A percentile compares a stretch with the other conserved stretches of the same genome.
phyloP scores from a whole-genome alignment of 129 eudicot species.

The Ambrosia trifida region DNA sequence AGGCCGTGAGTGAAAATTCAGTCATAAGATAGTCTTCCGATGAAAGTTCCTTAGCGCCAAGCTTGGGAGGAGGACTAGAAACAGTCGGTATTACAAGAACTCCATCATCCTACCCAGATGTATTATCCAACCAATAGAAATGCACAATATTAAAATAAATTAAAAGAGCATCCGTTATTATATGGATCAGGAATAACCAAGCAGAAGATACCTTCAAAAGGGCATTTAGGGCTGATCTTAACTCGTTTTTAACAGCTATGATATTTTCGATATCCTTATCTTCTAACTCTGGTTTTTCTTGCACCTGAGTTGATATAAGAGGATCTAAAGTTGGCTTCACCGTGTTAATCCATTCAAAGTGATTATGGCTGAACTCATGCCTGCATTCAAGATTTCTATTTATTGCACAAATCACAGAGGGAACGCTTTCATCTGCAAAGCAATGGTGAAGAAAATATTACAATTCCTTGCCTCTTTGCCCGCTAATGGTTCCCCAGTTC shows the following conservation, averaged over 20 bases:
- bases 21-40: slow-evolving; percentile 59
- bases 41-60: slow-evolving; percentile 63
- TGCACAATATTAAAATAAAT: neutral
- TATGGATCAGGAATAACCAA: slow-evolving; percentile 8
- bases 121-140: slow-evolving; percentile 17
- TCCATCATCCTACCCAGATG: slow-evolving; percentile 73
- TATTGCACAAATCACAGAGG: slow-evolving; percentile 11
- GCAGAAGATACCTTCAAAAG: slow-evolving; percentile 68
- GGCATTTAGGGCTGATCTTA: slow-evolving; percentile 60
- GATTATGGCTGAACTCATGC: slow-evolving; percentile 77
- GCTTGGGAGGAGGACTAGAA: slow-evolving; percentile 68
- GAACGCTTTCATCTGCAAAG: slow-evolving; percentile 7
- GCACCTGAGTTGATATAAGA: slow-evolving; percentile 49
- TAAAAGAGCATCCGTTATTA: neutral
- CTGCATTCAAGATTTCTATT: slow-evolving; percentile 41
- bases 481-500: neutral
- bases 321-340: slow-evolving; percentile 72
- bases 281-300: slow-evolving; percentile 35
- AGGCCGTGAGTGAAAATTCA: slow-evolving; percentile 49
- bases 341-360: slow-evolving; percentile 66
- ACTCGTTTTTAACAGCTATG: slow-evolving; percentile 56
- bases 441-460: neutral
- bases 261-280: slow-evolving; percentile 57
- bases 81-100: slow-evolving; percentile 78
- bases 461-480: neutral